Base-by-base conservation (phyloP, 768 basidiomycete species). In the Hygrophorus pudorinus region DNA sequence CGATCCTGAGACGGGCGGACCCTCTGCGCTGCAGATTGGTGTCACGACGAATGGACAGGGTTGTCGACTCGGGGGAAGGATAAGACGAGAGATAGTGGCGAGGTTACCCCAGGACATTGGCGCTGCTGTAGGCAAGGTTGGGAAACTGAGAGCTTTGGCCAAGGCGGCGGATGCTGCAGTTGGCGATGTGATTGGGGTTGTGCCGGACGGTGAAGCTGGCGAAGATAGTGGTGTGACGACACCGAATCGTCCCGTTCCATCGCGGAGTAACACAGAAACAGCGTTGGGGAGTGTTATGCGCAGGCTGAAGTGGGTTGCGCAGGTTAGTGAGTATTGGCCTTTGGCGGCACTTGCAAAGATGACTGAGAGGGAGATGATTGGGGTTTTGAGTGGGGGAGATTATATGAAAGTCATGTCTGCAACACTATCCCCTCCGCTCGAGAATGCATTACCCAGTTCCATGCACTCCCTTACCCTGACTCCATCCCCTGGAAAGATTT, bases 311-410 rank as follows among this genome's bases (percentile, higher is more conserved):
- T 97, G 91, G 89, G 82, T 96, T 2, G 81, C 90, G 0, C 94
- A 97, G 59, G 76, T 98, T 53, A 93, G 90, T 70, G 93, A 97
- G 59, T 97, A 96, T 59, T 97, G 91, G 88, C 82, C 90, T 0
- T 69, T 92, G 38, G 72, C 82, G 9, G 78, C 75, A 33, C 73
- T 97, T 6, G 81, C 88, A 0, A 59, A 64, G 8, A 73, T 96
- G 73, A 67, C 76, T 13, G 69, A 74, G 31, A 56, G 55, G 14
- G 86, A 90, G 4, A 85, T 93, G 78, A 60, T 68, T 9, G 65
- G 69, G n/a, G 60, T 87, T 5, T 59, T 90, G 17, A 66, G 69
- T 32, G 74, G 70, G 59, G 64, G 10, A 45, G 47, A 20, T 32
- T 37, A n/a, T 30, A 30, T 4, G 40, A 12, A 33, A 8, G 14